phyloP scores from a whole-genome alignment of 2,329 filamentous ascomycete genomes.

The Colletotrichum graminicola region DNA sequence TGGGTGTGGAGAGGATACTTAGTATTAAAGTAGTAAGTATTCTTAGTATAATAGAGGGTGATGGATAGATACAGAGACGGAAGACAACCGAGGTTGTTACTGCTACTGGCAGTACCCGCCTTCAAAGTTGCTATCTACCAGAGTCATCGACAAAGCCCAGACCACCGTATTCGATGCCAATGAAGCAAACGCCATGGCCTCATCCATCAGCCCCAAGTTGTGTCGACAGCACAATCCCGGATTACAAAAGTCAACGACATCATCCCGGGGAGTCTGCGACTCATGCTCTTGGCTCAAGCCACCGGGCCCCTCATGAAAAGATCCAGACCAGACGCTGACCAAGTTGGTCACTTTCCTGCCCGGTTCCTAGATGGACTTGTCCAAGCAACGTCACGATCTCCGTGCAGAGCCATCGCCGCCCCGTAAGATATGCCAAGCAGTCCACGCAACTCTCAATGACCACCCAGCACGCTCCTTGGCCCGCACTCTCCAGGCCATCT shows the following conservation, averaged over 20 bases:
- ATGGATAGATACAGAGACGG: too few relatives aligned
- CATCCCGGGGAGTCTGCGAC: too few relatives aligned
- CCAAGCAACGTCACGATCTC: background rate
- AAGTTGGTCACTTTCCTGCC: background rate
- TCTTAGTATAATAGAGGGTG: too few relatives aligned
- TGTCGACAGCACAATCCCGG: background rate
- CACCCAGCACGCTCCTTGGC: background rate
- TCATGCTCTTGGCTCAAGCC: too few relatives aligned
- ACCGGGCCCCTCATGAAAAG: too few relatives aligned
- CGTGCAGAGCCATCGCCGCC: background rate
- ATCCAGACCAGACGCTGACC: background rate
- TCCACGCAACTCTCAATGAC: background rate
- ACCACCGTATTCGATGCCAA: background rate
- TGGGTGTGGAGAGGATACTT: too few relatives aligned
- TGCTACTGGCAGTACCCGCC: too few relatives aligned
- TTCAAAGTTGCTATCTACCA: too few relatives aligned
- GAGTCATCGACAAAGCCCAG: too few relatives aligned
- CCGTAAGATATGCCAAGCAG: background rate
- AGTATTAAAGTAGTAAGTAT: too few relatives aligned
- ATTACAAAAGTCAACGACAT: background rate
- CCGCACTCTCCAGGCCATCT: background rate
- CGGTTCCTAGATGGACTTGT: background rate
- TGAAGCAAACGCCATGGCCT: background rate
- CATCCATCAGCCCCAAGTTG: background rate
- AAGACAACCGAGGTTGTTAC: too few relatives aligned